Evolutionary conservation across 164 flowering plant species (phyloP).

Genomic region (Hamamelis virginiana): DNA sequence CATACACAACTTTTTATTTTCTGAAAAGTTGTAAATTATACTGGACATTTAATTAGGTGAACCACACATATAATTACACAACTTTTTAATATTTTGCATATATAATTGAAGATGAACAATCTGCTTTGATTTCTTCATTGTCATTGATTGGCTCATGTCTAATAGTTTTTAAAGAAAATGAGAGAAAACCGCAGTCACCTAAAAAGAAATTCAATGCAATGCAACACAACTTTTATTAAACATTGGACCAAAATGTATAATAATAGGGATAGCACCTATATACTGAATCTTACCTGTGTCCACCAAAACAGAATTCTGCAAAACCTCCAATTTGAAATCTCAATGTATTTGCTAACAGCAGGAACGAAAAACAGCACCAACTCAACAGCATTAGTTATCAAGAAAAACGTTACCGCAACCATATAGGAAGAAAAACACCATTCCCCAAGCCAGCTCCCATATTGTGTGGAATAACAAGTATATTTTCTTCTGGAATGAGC

Average conservation of each 20-base stretch:
- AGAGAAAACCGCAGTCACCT: not conserved
- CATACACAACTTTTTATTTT: too few species aligned
- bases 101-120: not conserved
- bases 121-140: not conserved
- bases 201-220: not conserved
- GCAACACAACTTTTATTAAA: too few species aligned
- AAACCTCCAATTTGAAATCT: constrained; percentile 62
- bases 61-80: too few species aligned
- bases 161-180: not conserved
- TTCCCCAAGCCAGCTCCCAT: constrained; percentile 58
- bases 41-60: too few species aligned
- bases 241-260: too few species aligned
- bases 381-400: constrained; percentile 70
- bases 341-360: constrained; percentile 70
- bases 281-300: constrained; percentile 62
- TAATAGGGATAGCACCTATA: not conserved
- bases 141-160: not conserved
- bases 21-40: too few species aligned
- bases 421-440: constrained; percentile 85
- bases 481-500: constrained; percentile 58
- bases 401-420: constrained; percentile 69
- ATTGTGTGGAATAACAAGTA: constrained; percentile 49
- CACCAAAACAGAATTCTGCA: constrained; percentile 68
- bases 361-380: constrained; percentile 88
- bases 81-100: too few species aligned